Conservation (phyloP, 2,329 filamentous ascomycete genomes). For the Apiospora marii region DNA sequence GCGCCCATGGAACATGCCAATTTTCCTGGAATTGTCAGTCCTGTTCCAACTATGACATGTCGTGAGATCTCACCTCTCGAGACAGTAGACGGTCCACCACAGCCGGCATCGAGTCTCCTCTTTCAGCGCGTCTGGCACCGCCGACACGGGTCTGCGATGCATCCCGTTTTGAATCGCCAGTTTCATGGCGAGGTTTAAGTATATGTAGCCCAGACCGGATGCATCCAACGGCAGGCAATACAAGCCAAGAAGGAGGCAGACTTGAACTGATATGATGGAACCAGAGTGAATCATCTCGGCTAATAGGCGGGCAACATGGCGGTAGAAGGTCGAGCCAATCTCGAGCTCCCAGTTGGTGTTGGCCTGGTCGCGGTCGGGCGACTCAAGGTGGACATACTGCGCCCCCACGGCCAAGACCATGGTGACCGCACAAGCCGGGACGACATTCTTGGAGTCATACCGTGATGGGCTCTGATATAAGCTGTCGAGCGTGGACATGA, state of each 20-base stretch:
- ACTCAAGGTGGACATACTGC: conserved; percentile 58
- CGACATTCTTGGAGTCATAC: conserved; percentile 48
- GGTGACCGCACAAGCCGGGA: conserved; percentile 53
- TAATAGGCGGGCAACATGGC: conserved; percentile 60
- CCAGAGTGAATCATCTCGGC: conserved; percentile 64
- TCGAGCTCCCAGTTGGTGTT: conserved; percentile 54
- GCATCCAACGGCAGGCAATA: conserved; percentile 64
- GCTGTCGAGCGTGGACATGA: conserved; percentile 49
- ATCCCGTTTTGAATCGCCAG: conserved; percentile 68
- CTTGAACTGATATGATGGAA: conserved; percentile 65
- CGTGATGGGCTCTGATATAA: conserved; percentile 50
- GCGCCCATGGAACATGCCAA: conserved; percentile 63
- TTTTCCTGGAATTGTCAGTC: conserved; percentile 49
- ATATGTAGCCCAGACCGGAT: conserved; percentile 63
- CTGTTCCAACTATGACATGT: no score
- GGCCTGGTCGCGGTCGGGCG: conserved; percentile 30
- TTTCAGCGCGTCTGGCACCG: conserved; percentile 54
- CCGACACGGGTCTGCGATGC: conserved; percentile 60
- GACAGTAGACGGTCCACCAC: conserved; percentile 65
- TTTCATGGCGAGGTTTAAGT: conserved; percentile 62
- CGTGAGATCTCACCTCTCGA: conserved; percentile 55
- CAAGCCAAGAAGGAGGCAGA: conserved; percentile 62
- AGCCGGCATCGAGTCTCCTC: conserved; percentile 62
- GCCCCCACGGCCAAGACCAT: conserved; percentile 59
- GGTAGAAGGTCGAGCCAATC: conserved; percentile 63